These are phyloP conservation scores for Penicillium sp. DNA, from an alignment of 2,329 filamentous ascomycete species.

Conservation along the genomic window DNA sequence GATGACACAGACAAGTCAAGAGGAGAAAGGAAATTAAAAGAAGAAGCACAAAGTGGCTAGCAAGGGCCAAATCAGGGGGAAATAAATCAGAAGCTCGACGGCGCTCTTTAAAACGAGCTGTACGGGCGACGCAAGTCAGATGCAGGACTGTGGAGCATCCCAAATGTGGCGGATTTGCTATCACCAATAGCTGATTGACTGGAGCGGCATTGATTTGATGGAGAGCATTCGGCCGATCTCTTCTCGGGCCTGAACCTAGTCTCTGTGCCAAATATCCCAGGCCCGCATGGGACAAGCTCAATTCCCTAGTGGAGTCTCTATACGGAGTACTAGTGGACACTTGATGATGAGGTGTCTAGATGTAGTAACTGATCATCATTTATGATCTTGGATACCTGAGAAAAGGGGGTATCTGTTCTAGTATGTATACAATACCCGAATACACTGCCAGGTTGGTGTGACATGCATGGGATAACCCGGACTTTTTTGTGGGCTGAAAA, in stretches of 20 bases:
- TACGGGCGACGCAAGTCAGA: conserved; percentile 17
- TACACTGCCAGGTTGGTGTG: background rate
- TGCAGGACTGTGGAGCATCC: conserved; percentile 25
- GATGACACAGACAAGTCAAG: conserved; percentile 6
- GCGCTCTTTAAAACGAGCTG: conserved; percentile 23
- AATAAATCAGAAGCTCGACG: conserved; percentile 14
- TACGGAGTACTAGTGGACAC: background rate
- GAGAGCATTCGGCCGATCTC: conserved; percentile 19
- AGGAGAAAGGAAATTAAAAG: background rate
- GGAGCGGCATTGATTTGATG: conserved; percentile 15
- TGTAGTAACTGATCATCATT: conserved; percentile 19
- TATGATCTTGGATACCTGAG: background rate
- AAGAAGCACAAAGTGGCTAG: conserved; percentile 2
- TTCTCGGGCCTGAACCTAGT: conserved; percentile 5
- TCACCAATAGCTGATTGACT: conserved; percentile 28
- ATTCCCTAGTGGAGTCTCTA: conserved; percentile 1
- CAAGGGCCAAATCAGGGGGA: conserved; percentile 12
- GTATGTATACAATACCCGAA: background rate
- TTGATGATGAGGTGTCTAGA: conserved; percentile 9
- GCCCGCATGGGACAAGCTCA: conserved; percentile 23
- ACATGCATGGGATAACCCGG: background rate
- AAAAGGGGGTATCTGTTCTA: conserved; percentile 8
- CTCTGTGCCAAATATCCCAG: conserved; percentile 11
- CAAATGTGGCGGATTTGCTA: conserved; percentile 25
- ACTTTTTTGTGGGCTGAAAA: background rate